phyloP scores from a whole-genome alignment of 495 filamentous ascomycete species.

The Recurvomyces mirabilis region DNA sequence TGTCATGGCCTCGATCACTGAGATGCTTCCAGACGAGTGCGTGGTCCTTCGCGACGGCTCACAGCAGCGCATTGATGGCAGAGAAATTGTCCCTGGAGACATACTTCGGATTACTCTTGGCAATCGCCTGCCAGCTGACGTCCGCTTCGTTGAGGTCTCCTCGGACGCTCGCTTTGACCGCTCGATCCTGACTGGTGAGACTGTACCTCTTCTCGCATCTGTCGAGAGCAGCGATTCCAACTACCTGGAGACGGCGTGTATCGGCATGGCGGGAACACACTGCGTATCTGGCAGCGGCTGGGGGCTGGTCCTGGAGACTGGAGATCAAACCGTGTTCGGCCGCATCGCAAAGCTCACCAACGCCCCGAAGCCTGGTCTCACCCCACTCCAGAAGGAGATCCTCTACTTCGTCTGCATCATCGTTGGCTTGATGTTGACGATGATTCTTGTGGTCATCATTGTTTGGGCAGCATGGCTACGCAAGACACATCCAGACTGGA shows the following conservation, averaged over 20 bases:
- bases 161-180: slow-evolving; percentile 62
- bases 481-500: slow-evolving; percentile 48
- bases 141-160: slow-evolving; percentile 44
- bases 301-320: slow-evolving; percentile 53
- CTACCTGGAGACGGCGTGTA: slow-evolving; percentile 61
- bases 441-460: slow-evolving; percentile 55
- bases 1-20: slow-evolving; percentile 29
- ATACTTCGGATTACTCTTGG: slow-evolving; percentile 51
- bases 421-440: slow-evolving; percentile 56
- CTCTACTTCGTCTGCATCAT: slow-evolving; percentile 52
- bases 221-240: slow-evolving; percentile 54
- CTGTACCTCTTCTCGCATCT: slow-evolving; percentile 47
- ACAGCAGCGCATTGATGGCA: slow-evolving; percentile 38
- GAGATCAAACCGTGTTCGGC: slow-evolving; percentile 51
- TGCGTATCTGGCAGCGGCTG: slow-evolving; percentile 54
- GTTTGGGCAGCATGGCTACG: slow-evolving; percentile 48
- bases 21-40: slow-evolving; percentile 56
- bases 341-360: slow-evolving; percentile 58
- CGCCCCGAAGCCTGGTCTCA: slow-evolving; percentile 47
- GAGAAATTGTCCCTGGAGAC: slow-evolving; percentile 58
- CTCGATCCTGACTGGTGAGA: slow-evolving; percentile 59
- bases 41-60: slow-evolving; percentile 48
- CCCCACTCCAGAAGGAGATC: slow-evolving; percentile 58
- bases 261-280: slow-evolving; percentile 62
- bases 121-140: slow-evolving; percentile 57